phyloP scores from a whole-genome alignment of 192 early-diverging fungal species.

The Coemansia erecta region DNA sequence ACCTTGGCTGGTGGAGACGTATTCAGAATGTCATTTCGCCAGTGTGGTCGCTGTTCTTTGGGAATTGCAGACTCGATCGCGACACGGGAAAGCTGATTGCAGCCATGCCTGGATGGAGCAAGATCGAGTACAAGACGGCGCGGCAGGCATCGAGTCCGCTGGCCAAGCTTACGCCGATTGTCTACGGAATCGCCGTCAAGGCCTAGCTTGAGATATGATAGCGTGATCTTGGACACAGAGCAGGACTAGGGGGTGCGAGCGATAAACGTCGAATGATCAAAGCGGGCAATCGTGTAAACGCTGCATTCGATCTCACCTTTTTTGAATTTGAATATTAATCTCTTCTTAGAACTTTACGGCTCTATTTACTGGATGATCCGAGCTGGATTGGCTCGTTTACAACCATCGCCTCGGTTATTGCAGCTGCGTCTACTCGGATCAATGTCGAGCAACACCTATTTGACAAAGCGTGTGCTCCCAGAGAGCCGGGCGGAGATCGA shows the following conservation, averaged over 20 bases:
- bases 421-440: no score
- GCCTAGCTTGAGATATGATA: no score
- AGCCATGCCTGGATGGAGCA: conserved; percentile 19
- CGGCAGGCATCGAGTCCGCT: not conserved
- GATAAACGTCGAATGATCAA: no score
- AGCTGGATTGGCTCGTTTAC: no score
- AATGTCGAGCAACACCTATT: not conserved
- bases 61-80: conserved; percentile 35
- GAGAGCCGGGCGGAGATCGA: not conserved
- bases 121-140: conserved; percentile 16
- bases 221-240: no score
- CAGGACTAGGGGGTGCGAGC: no score
- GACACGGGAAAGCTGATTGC: conserved; percentile 18
- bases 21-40: conserved; percentile 18
- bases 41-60: conserved; percentile 15
- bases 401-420: no score
- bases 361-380: no score
- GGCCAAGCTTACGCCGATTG: conserved; percentile 22
- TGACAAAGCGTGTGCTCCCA: not conserved
- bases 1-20: conserved; percentile 12
- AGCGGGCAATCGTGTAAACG: no score
- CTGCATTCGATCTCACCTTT: no score
- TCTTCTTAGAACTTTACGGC: no score
- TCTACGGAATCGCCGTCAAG: conserved; percentile 36
- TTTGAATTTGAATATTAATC: no score